These are phyloP conservation scores for Cynanchum wilfordii DNA, from an alignment of 257 asterid genomes.

Conservation along the genomic window DNA sequence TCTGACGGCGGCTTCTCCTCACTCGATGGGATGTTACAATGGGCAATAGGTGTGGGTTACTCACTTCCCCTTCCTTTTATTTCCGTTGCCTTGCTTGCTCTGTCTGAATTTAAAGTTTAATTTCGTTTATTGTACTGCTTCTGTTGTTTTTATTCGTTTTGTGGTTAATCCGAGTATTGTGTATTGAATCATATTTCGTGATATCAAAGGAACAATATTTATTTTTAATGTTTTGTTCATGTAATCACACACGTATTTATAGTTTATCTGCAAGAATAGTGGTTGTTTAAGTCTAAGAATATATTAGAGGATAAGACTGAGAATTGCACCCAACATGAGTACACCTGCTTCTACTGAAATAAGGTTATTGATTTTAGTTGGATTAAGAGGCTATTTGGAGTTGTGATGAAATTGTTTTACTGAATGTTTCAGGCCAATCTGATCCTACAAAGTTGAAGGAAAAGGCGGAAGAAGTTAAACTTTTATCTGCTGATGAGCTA, in stretches of 20 bases:
- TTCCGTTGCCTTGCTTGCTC: background rate
- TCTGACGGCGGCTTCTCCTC: constrained; percentile 84
- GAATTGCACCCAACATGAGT: background rate
- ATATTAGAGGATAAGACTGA: background rate
- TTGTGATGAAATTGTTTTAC: background rate
- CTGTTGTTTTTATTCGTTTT: background rate
- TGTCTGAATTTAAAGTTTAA: background rate
- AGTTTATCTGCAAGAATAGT: background rate
- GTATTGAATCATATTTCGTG: background rate
- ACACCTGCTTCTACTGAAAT: background rate
- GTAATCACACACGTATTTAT: background rate
- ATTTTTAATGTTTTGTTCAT: background rate
- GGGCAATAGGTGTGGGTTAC: constrained; percentile 70
- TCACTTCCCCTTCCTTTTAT: background rate
- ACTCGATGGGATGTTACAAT: constrained; percentile 82
- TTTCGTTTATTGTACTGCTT: background rate
- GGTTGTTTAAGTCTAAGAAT: background rate
- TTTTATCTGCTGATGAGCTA: constrained; percentile 59
- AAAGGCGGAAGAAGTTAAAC: constrained; percentile 44
- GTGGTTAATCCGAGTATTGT: background rate
- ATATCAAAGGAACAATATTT: no score
- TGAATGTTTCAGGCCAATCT: constrained; percentile 49
- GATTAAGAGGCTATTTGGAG: background rate
- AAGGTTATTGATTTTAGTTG: background rate
- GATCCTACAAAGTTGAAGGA: constrained; percentile 77